Conservation (phyloP, 495 filamentous ascomycete species). For the Aspergillus steynii region DNA sequence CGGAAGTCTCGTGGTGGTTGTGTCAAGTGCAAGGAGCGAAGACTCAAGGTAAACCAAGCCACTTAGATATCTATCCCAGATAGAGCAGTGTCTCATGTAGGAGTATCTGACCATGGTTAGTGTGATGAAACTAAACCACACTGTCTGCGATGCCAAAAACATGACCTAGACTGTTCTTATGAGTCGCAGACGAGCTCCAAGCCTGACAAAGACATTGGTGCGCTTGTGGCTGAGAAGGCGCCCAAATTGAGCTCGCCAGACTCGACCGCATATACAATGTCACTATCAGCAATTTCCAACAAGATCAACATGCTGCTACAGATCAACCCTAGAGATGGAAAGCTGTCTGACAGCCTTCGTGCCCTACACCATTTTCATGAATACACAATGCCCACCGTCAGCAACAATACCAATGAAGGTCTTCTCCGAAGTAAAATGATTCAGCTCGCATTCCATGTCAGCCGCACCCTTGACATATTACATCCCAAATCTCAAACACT, state of each 20-base stretch:
- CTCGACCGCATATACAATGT: slow-evolving; percentile 25
- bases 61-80: background rate
- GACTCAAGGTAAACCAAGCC: slow-evolving; percentile 44
- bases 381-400: slow-evolving; percentile 25
- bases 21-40: slow-evolving; percentile 47
- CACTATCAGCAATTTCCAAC: slow-evolving; percentile 24
- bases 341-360: slow-evolving; percentile 17
- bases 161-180: slow-evolving; percentile 43
- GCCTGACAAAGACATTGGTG: slow-evolving; percentile 20
- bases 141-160: slow-evolving; percentile 44
- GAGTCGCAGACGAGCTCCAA: slow-evolving; percentile 9
- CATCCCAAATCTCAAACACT: background rate
- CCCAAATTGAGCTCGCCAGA: slow-evolving; percentile 21
- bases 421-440: slow-evolving; percentile 37
- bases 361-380: slow-evolving; percentile 39
- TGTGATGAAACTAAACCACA: slow-evolving; percentile 49
- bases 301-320: slow-evolving; percentile 29
- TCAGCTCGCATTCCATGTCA: slow-evolving; percentile 41
- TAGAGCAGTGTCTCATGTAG: background rate
- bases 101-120: slow-evolving; percentile 21
- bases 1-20: slow-evolving; percentile 49
- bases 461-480: slow-evolving; percentile 1
- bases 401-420: slow-evolving; percentile 18
- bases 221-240: slow-evolving; percentile 15
- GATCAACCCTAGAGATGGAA: slow-evolving; percentile 3